phyloP scores from a whole-genome alignment of 1,284 basidiomycete species.

The Malassezia sympodialis region DNA sequence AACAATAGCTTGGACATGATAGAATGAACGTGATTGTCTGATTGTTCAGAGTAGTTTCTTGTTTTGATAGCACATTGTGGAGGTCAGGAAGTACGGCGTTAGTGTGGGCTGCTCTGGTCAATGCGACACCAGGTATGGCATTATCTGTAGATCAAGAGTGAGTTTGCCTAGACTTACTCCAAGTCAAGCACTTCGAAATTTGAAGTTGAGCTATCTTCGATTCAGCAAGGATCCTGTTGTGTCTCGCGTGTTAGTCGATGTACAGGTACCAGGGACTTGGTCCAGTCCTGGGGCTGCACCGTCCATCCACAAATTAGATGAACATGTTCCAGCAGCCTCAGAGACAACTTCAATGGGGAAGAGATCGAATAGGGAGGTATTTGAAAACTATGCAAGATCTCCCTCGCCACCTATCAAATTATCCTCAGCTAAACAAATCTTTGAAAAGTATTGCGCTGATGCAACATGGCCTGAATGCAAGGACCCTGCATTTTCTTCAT shows the following conservation, averaged over 20 bases:
- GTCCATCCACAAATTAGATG: neutral
- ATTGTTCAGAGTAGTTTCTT: neutral
- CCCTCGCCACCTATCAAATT: neutral
- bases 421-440: neutral
- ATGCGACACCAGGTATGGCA: neutral
- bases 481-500: neutral
- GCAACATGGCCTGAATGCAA: slow-evolving; percentile 2
- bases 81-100: neutral
- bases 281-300: neutral
- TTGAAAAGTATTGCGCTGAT: slow-evolving; percentile 5
- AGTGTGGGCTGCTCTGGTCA: neutral
- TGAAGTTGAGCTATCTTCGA: neutral
- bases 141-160: slow-evolving; percentile 1
- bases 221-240: slow-evolving; percentile 5
- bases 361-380: neutral
- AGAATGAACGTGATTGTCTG: neutral
- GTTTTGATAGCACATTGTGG: too few species aligned
- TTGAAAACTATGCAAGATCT: neutral
- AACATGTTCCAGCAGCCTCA: neutral
- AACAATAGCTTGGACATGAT: neutral
- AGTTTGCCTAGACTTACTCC: neutral
- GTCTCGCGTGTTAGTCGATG: slow-evolving; percentile 1
- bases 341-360: neutral
- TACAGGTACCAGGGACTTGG: neutral
- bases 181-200: neutral